Percentiles rank a stretch among this genome's conserved stretches.
Conservation (phyloP, 257 asterid genomes). For the Primulina huaijiensis region DNA sequence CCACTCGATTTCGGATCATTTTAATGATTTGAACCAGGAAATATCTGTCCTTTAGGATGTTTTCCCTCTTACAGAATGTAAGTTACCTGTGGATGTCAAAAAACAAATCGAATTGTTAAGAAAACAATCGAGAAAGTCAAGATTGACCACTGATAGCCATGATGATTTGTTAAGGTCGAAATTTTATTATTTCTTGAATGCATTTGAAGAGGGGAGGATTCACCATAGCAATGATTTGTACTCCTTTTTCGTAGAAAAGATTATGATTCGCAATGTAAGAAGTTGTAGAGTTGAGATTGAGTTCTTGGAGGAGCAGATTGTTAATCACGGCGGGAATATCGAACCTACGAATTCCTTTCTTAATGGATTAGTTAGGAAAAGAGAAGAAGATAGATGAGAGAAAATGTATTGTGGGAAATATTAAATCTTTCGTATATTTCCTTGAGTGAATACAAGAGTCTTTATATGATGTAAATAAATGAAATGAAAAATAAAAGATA, state of each 20-base stretch:
- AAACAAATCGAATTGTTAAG: slow-evolving; percentile 69
- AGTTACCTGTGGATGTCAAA: slow-evolving; percentile 52
- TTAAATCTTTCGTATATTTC: no score
- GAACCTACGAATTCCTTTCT: slow-evolving; percentile 66
- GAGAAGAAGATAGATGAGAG: no score
- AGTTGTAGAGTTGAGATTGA: slow-evolving; percentile 73
- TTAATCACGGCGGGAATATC: slow-evolving; percentile 66
- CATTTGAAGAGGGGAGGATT: slow-evolving; percentile 59
- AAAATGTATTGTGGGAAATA: no score
- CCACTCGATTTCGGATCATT: slow-evolving; percentile 73
- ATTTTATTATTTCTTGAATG: slow-evolving; percentile 62
- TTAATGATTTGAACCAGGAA: slow-evolving; percentile 79
- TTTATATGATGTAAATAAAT: no score
- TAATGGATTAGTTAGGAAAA: no score
- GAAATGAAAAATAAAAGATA: no score
- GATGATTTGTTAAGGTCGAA: slow-evolving; percentile 62
- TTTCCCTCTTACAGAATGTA: slow-evolving; percentile 51
- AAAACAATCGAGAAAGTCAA: slow-evolving; percentile 57
- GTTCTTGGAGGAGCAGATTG: slow-evolving; percentile 86
- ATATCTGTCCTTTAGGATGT: slow-evolving; percentile 82
- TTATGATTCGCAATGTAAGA: slow-evolving; percentile 47
- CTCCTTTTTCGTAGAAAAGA: slow-evolving; percentile 50
- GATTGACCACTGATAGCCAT: slow-evolving; percentile 47
- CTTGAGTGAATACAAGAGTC: no score
- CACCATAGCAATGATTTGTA: slow-evolving; percentile 49